Evolutionary conservation across 345 rosid species (phyloP), one percentile per base, ranked within the genome.

Genomic region (Populus tremula): DNA sequence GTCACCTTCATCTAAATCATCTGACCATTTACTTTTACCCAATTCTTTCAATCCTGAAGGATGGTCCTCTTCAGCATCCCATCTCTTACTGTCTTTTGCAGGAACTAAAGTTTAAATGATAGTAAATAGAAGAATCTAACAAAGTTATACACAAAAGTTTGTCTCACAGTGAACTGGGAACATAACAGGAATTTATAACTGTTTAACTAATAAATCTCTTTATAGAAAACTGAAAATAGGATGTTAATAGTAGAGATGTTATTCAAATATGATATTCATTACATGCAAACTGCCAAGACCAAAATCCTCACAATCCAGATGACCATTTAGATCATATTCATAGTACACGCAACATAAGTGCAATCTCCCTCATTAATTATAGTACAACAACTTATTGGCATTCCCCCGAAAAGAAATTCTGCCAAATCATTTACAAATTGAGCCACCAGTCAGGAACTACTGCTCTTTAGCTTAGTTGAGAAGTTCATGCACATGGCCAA

Each of bases 1-100:
- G 74, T 83, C 90, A 49, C 88, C 94, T 67, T 92, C 91, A 25
- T 88, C 95, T 49, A 86, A 84, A 85, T 88, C 85, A 76, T 87
- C 85, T 43, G 93, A 95, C 99, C 99, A 95, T 86, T 93, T 95
- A 78, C 98, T 91, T 90, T 85, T 81, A 74, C 92, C 90, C 74
- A 93, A 77, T 59, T 86, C 94, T 79, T 90, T 91, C 76, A 92
- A 90, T 78, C 73, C 88, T 14, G 75, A 47, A 73, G 77, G 77
- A 67, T 82, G 72, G 81, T 84, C 89, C 49, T 80, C 82, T 80
- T 90, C 91, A 62, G 77, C 87, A 75, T 82, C 86, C 90, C 89
- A 85, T 81, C 80, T 84, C 78, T 82, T 84, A 70, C 75, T 85
- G 49, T 61, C 86, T 74, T 63, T 78, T 73, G 74, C 62, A 78